Evolutionary conservation across 352 stramenopile genomes (phyloP).

Genomic region (Phytophthora meadii): DNA sequence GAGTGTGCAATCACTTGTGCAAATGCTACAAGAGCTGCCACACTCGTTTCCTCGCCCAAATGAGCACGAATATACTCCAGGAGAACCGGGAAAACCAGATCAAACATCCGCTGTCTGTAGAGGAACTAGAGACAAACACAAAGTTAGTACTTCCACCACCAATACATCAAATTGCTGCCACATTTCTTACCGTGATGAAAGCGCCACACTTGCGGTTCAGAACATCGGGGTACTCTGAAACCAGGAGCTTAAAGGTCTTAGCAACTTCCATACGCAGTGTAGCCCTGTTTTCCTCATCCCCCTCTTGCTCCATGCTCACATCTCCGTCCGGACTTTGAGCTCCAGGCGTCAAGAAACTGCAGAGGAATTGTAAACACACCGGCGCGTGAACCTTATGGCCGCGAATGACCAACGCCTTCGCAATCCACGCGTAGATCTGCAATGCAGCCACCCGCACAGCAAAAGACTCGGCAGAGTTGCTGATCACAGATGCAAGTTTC

Average conservation of each 20-base stretch:
- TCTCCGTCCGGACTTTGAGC: slow-evolving; percentile 26
- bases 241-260: slow-evolving; percentile 81
- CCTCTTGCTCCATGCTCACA: slow-evolving; percentile 38
- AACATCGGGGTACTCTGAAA: slow-evolving; percentile 81
- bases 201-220: slow-evolving; percentile 87
- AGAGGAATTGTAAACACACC: slow-evolving; percentile 75
- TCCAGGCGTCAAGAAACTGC: slow-evolving; percentile 60
- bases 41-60: slow-evolving; percentile 43
- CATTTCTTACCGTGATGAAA: slow-evolving; percentile 69
- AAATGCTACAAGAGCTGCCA: slow-evolving; percentile 77
- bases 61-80: slow-evolving; percentile 69
- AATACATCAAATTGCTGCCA: not conserved
- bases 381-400: slow-evolving; percentile 76
- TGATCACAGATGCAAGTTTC: slow-evolving; percentile 70
- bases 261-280: slow-evolving; percentile 75
- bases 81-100: slow-evolving; percentile 75
- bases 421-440: slow-evolving; percentile 87
- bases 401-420: slow-evolving; percentile 83
- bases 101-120: slow-evolving; percentile 83
- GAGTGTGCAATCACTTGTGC: slow-evolving; percentile 85
- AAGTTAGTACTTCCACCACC: not conserved
- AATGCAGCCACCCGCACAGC: slow-evolving; percentile 65
- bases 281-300: slow-evolving; percentile 26
- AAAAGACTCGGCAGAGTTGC: slow-evolving; percentile 45
- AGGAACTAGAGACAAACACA: slow-evolving; percentile 56